Conservation (phyloP, 306 rosid species). For the Castanea mollissima region DNA sequence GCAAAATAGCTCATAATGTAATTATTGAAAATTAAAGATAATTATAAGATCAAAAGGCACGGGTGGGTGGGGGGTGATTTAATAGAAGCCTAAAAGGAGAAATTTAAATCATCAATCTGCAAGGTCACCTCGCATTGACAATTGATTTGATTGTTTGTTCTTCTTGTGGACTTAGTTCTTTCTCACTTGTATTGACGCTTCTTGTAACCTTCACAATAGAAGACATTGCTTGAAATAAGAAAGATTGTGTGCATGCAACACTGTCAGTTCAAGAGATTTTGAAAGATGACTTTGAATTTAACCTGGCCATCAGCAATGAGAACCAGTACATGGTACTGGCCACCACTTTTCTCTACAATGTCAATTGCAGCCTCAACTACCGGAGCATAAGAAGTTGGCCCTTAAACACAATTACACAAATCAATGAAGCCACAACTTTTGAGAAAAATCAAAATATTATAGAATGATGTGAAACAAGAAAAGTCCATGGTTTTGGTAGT, state of each 20-base stretch:
- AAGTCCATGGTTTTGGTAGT: too few species aligned
- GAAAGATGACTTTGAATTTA: constrained; percentile 3
- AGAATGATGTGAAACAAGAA: background rate
- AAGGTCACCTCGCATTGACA: constrained; percentile 67
- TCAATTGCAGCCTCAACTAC: constrained; percentile 83
- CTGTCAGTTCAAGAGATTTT: background rate
- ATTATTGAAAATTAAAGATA: background rate
- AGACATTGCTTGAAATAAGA: constrained; percentile 13
- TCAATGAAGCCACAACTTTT: constrained; percentile 15
- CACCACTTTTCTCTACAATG: constrained; percentile 78
- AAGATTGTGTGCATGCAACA: background rate
- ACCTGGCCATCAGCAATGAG: constrained; percentile 94
- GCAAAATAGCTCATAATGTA: background rate
- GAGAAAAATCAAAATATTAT: background rate
- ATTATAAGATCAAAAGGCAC: background rate
- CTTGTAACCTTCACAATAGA: constrained; percentile 63
- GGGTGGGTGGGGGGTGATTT: background rate
- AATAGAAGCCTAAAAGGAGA: background rate
- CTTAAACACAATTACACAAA: constrained; percentile 40
- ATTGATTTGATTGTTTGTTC: constrained; percentile 69
- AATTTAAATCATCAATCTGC: background rate
- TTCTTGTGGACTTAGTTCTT: constrained; percentile 78
- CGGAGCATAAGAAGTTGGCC: constrained; percentile 91
- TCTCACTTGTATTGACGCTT: constrained; percentile 38
- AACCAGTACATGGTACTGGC: constrained; percentile 88